These are phyloP conservation scores for Colletotrichum filicis DNA, from an alignment of 2,329 filamentous ascomycete genomes.

Conservation along the genomic window DNA sequence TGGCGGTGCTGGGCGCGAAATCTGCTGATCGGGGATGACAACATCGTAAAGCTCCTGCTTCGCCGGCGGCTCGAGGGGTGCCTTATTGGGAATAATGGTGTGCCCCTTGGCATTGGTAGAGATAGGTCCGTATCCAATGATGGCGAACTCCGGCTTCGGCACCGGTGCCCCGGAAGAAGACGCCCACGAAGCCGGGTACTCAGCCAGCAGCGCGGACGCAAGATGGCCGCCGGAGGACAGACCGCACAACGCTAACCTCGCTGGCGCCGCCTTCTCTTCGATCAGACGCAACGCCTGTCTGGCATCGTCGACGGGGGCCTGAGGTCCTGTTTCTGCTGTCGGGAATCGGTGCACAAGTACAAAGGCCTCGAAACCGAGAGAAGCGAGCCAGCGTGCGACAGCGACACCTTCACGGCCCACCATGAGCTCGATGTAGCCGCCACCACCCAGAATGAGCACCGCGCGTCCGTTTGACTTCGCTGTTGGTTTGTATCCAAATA, in stretches of 20 bases:
- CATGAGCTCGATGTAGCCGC: constrained; percentile 40
- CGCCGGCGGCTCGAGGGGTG: constrained; percentile 37
- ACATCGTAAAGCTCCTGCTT: constrained; percentile 38
- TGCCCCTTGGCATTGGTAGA: constrained; percentile 38
- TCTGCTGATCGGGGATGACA: constrained; percentile 37
- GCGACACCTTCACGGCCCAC: constrained; percentile 38
- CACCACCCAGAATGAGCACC: constrained; percentile 38
- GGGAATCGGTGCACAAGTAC: constrained; percentile 40
- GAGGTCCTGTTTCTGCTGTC: constrained; percentile 31
- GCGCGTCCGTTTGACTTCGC: constrained; percentile 33
- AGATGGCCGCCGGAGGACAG: constrained; percentile 39
- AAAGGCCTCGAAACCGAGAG: constrained; percentile 38
- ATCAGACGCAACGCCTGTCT: constrained; percentile 36
- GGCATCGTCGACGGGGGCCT: constrained; percentile 37
- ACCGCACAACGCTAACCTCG: constrained; percentile 35
- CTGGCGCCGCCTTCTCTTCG: not conserved
- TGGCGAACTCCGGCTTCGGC: constrained; percentile 34
- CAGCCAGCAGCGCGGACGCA: constrained; percentile 36
- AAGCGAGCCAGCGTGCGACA: constrained; percentile 37
- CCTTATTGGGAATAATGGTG: constrained; percentile 36
- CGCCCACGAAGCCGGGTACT: constrained; percentile 36
- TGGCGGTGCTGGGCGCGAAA: constrained; percentile 34
- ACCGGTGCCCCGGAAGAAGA: constrained; percentile 20
- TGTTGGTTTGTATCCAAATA: constrained; percentile 38
- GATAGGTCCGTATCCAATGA: constrained; percentile 40